Percentiles rank a stretch among this genome's conserved stretches.
Conservation (phyloP, 2,329 filamentous ascomycete genomes). For the Bipolaris victoriae region DNA sequence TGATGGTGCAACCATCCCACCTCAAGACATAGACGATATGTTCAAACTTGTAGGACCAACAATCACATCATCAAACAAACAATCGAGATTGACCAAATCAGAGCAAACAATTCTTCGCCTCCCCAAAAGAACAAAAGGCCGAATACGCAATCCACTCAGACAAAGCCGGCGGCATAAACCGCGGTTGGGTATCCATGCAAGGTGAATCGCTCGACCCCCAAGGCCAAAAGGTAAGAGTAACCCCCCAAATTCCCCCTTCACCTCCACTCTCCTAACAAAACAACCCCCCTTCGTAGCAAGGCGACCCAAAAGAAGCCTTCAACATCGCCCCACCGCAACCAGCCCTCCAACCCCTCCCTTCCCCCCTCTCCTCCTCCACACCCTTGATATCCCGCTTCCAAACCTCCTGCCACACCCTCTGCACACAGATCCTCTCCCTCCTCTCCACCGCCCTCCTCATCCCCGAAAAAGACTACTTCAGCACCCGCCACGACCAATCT, state of each 20-base stretch:
- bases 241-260: not conserved
- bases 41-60: slow-evolving; percentile 70
- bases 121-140: slow-evolving; percentile 73
- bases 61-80: not conserved
- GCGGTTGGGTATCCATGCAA: slow-evolving; percentile 88
- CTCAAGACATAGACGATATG: slow-evolving; percentile 68
- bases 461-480: slow-evolving; percentile 61
- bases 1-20: slow-evolving; percentile 70
- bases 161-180: slow-evolving; percentile 66
- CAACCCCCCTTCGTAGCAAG: slow-evolving; percentile 59
- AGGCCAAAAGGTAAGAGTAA: slow-evolving; percentile 69
- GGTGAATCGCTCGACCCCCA: slow-evolving; percentile 86
- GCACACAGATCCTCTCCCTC: slow-evolving; percentile 73
- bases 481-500: slow-evolving; percentile 63
- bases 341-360: slow-evolving; percentile 75
- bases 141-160: slow-evolving; percentile 73
- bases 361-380: slow-evolving; percentile 65
- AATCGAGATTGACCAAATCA: slow-evolving; percentile 39
- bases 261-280: not conserved
- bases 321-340: slow-evolving; percentile 81
- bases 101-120: slow-evolving; percentile 75
- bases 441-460: slow-evolving; percentile 78
- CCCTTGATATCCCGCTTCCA: slow-evolving; percentile 70
- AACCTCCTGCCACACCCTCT: slow-evolving; percentile 72
- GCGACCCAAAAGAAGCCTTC: slow-evolving; percentile 82